Conservation (phyloP, 2,329 filamentous ascomycete genomes). For the Diaporthe sp. region DNA sequence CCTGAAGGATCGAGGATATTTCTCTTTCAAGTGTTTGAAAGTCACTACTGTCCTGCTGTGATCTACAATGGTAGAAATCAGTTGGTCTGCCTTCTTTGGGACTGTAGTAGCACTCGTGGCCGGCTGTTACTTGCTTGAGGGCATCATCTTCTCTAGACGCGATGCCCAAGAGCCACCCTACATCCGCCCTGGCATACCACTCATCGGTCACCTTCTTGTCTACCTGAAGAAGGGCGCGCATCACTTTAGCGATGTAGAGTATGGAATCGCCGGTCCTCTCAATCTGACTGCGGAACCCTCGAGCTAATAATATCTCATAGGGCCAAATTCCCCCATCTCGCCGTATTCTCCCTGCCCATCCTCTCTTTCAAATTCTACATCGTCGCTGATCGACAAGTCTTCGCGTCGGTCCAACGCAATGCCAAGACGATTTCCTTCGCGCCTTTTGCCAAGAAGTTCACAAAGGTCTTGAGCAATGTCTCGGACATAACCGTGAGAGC, state of each 20-base stretch:
- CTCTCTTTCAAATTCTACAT: constrained; percentile 35
- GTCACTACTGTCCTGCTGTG: background rate
- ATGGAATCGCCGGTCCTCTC: background rate
- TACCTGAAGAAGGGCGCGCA: background rate
- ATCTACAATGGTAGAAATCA: background rate
- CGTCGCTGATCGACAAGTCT: constrained; percentile 27
- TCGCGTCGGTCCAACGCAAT: constrained; percentile 28
- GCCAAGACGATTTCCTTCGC: constrained; percentile 34
- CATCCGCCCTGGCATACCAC: constrained; percentile 24
- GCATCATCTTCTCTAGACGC: constrained; percentile 18
- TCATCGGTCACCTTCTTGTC: constrained; percentile 1
- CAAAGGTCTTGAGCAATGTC: background rate
- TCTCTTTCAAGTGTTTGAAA: background rate
- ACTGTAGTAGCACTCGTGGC: constrained; percentile 6
- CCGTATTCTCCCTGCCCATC: constrained; percentile 31
- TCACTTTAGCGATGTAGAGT: constrained; percentile 11
- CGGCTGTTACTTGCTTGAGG: constrained; percentile 25
- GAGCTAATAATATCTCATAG: background rate
- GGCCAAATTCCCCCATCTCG: constrained; percentile 15
- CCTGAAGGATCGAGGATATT: background rate
- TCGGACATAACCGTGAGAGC: background rate
- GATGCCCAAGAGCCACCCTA: constrained; percentile 22
- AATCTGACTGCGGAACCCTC: too few relatives aligned
- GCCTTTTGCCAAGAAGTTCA: constrained; percentile 17
- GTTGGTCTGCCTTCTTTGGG: background rate